Evolutionary conservation across 345 rosid species (phyloP).

Genomic region (Toxicodendron radicans): DNA sequence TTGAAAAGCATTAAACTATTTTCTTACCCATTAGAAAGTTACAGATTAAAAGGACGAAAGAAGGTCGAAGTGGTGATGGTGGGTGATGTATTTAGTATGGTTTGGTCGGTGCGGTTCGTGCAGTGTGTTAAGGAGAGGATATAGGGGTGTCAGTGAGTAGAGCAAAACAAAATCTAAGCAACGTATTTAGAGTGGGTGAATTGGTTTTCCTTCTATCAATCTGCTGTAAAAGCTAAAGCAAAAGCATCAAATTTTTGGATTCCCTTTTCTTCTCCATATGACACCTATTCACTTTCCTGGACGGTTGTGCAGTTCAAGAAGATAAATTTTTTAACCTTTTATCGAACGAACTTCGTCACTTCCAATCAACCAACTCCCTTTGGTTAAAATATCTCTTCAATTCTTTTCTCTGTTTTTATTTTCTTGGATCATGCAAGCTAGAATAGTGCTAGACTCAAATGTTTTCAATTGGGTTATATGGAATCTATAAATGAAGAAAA

Average conservation of each 20-base stretch:
- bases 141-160: background rate
- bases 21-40: background rate
- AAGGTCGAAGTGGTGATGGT: background rate
- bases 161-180: background rate
- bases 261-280: background rate
- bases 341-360: background rate
- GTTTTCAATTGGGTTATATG: no score
- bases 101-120: slow-evolving; percentile 18
- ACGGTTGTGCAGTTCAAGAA: background rate
- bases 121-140: background rate
- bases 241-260: background rate
- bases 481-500: no score
- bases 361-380: background rate
- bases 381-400: no score
- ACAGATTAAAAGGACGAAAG: no score
- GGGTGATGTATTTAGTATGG: background rate
- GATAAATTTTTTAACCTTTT: background rate
- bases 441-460: no score
- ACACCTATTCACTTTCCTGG: background rate
- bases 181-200: background rate
- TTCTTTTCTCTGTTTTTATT: background rate
- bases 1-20: background rate
- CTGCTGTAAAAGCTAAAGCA: slow-evolving; percentile 5
- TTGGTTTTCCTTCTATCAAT: background rate
- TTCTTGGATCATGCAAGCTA: slow-evolving; percentile 1